Conservation (phyloP, 306 rosid species). For the Rosa rugosa region DNA sequence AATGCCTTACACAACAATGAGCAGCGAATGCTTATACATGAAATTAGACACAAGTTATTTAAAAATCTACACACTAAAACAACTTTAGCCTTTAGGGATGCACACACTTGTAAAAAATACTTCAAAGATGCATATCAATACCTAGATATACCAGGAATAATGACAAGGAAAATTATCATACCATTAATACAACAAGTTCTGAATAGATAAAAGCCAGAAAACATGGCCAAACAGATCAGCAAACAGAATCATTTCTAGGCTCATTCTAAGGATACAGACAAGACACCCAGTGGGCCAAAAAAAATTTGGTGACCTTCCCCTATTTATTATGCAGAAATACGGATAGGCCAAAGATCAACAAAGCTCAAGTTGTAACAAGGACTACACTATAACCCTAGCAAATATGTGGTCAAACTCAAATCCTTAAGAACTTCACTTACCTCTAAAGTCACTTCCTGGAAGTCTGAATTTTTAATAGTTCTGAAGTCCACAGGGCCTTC, state of each 20-base stretch:
- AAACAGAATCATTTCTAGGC: not conserved
- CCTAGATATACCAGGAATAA: not conserved
- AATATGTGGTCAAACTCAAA: constrained; percentile 14
- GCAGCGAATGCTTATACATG: constrained; percentile 8
- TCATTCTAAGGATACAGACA: not conserved
- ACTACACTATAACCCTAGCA: constrained; percentile 12
- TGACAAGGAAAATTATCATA: not conserved
- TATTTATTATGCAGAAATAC: not conserved
- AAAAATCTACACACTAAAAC: not conserved
- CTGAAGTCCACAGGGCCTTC: constrained; percentile 74
- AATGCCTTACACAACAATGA: constrained; percentile 11
- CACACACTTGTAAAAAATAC: not conserved
- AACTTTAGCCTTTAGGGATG: not conserved
- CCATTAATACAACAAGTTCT: not conserved
- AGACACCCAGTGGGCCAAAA: not conserved
- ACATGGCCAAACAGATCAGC: not conserved
- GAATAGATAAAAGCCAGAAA: not conserved
- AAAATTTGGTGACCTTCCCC: not conserved
- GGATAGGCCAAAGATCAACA: not conserved
- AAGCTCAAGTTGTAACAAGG: constrained; percentile 13
- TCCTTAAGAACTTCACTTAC: constrained; percentile 34
- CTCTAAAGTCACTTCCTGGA: constrained; percentile 83
- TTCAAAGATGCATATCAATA: not conserved
- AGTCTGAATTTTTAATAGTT: constrained; percentile 70
- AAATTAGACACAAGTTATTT: not conserved